phyloP scores from a whole-genome alignment of 164 flowering plant species.

The Pachysandra terminalis region DNA sequence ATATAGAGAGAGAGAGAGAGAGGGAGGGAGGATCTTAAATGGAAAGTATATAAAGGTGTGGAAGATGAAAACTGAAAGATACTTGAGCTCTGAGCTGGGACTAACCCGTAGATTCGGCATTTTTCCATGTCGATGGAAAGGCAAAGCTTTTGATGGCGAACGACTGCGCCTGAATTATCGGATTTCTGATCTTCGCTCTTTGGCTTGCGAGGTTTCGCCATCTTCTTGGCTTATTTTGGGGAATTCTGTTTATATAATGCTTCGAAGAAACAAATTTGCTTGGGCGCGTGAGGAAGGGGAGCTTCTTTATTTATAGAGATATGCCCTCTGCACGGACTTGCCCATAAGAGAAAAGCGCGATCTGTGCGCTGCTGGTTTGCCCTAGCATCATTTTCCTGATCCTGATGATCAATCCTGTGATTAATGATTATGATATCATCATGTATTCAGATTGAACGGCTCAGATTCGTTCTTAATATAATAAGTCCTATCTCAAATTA shows the following conservation, averaged over 20 bases:
- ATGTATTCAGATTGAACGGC: too few species aligned
- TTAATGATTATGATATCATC: too few species aligned
- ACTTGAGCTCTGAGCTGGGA: not conserved
- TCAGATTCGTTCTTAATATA: too few species aligned
- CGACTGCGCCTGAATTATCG: slow-evolving; percentile 52
- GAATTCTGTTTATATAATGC: not conserved
- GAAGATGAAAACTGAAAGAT: not conserved
- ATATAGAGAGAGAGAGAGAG: slow-evolving; percentile 5
- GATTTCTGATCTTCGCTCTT: slow-evolving; percentile 61
- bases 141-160: slow-evolving; percentile 95
- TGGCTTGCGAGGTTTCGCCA: slow-evolving; percentile 93
- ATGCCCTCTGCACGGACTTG: not conserved
- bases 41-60: too few species aligned
- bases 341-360: too few species aligned
- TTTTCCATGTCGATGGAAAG: slow-evolving; percentile 68
- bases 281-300: too few species aligned
- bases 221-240: slow-evolving; percentile 13
- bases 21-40: not conserved
- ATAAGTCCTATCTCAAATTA: too few species aligned
- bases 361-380: too few species aligned
- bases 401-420: too few species aligned
- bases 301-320: not conserved
- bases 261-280: not conserved
- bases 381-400: too few species aligned
- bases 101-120: slow-evolving; percentile 76